Base-by-base conservation (phyloP, 345 rosid genomes). In the Citrus inodora region DNA sequence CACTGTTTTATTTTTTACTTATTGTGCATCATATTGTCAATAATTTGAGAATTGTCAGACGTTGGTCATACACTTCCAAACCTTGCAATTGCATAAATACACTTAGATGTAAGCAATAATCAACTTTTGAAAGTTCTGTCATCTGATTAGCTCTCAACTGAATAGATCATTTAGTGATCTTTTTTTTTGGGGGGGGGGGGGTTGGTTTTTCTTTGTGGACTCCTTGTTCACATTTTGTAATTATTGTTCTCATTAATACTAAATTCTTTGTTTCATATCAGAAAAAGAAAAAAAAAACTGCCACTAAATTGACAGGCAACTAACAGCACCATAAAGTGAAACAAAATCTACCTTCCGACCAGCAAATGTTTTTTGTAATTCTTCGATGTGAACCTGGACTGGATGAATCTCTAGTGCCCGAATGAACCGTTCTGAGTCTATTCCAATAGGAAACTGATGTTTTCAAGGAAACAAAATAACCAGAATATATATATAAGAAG, bases 381-480 rank as follows among this genome's bases (percentile, higher is more conserved):
- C 98, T 83, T 84, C 90, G 71, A 97, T 90, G 84, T 93, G 98
- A 40, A 85, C 90, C 87, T 84, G 92, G 78, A 93, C 98, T 19
- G 67, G 77, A 65, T 81, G 85, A 74, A 83, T 75, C 59, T 92
- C 92, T 76, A 97, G 94, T 67, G 99, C 98, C 81, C 92, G 85
- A 76, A 82, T 91, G 85, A 97, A 94, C 70, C 98, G 86, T 5
- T 89, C 92, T 51, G 98, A 93, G 85, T 97, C 99, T 86, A 97
- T 97, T 69, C 99, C 98, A 75, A 97, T 97, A 51, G 99, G 99
- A 85, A 97, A 97, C 99, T 97, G 89, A 68, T 77, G 46, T 70
- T 40, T 46, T 63, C 69, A 75, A 83, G 69, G 76, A 81, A 68
- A 79, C 62, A 66, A 71, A 46, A 67, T 71, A 60, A 56, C 59